Base-by-base conservation (phyloP, 352 stramenopile species). In the Globisporangium heterothallicum region DNA sequence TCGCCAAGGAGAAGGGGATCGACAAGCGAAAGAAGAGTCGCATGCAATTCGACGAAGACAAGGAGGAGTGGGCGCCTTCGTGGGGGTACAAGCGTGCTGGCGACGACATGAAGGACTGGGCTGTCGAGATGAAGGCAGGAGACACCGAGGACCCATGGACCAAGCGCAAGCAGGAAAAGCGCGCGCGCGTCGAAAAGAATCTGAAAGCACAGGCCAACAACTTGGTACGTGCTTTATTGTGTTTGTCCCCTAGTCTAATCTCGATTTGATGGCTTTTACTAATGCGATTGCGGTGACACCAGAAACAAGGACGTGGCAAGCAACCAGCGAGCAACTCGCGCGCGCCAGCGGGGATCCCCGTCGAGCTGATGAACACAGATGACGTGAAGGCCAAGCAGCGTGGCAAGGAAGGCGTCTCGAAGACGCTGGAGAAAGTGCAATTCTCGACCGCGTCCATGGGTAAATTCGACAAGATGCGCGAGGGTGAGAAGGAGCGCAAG, bases 1-100 rank as follows among this genome's bases (percentile, higher is more conserved):
- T 99, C 71, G 97, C 97, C 25, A 92, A 96, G 62, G 85, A 98
- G 56, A 98, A 98, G 74, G 96, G 96, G 53, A 99, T 99, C 63
- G 76, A 93, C 43, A 97, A 98, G 61, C 90, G 93, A 56, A 99
- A 99, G 71, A 94, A 97, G 63, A 94, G 82, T 29, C 87, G 96
- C 55, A 99, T 98, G 86, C 74, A 96, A 42, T 98, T 93, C 52
- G 96, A 99, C 61, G 96, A 99, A 64, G 56, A 77, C 14, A 97
- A 76, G 51, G 85, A 89, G 42, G 84, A 97, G 63, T 99, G 93
- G 92, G 82, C 81, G 52, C 94, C 94, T 30, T 66, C 92, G 43
- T 98, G 85, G 81, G 93, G 93, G 40, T 98, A 97, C 70, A 94
- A 97, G 53, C 72, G 74, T 46, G 71, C 81, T 0, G 76, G 77